phyloP scores from a whole-genome alignment of 2,329 filamentous ascomycete genomes.

The Ciborinia camelliae region DNA sequence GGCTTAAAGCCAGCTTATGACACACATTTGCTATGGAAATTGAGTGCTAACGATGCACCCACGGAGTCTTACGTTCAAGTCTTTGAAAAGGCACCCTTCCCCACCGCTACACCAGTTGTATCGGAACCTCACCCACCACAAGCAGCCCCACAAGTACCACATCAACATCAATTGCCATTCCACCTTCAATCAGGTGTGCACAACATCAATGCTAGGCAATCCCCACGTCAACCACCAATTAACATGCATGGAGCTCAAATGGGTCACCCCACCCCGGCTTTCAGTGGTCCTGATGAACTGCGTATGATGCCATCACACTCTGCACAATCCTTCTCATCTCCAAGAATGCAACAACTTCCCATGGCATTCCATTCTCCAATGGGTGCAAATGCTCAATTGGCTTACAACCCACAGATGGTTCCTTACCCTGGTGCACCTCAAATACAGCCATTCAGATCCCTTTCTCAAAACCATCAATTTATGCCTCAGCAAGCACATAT shows the following conservation, averaged over 20 bases:
- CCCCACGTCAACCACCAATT: constrained; percentile 73
- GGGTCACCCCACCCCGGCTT: constrained; percentile 60
- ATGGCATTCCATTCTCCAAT: constrained; percentile 71
- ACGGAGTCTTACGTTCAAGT: constrained; percentile 72
- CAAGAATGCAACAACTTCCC: constrained; percentile 67
- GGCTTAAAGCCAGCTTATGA: constrained; percentile 83
- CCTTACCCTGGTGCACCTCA: constrained; percentile 66
- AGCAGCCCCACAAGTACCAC: constrained; percentile 68
- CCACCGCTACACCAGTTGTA: constrained; percentile 51
- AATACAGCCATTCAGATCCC: constrained; percentile 67
- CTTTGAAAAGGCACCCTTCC: constrained; percentile 66
- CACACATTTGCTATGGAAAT: constrained; percentile 81
- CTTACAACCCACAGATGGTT: constrained; percentile 67
- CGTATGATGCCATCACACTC: constrained; percentile 86
- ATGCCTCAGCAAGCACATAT: constrained; percentile 69
- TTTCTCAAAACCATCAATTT: constrained; percentile 70
- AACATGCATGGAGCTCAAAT: constrained; percentile 74
- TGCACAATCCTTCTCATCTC: constrained; percentile 80
- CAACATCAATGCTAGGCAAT: constrained; percentile 63
- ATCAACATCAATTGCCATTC: constrained; percentile 79
- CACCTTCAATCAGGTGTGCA: constrained; percentile 75
- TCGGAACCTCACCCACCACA: constrained; percentile 64
- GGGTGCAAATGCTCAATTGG: constrained; percentile 64
- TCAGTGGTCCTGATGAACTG: constrained; percentile 72
- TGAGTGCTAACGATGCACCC: constrained; percentile 65